A percentile compares a stretch with the other conserved stretches of the same genome.
Conservation (phyloP, 2,329 filamentous ascomycete genomes). For the Exophiala sideris region DNA sequence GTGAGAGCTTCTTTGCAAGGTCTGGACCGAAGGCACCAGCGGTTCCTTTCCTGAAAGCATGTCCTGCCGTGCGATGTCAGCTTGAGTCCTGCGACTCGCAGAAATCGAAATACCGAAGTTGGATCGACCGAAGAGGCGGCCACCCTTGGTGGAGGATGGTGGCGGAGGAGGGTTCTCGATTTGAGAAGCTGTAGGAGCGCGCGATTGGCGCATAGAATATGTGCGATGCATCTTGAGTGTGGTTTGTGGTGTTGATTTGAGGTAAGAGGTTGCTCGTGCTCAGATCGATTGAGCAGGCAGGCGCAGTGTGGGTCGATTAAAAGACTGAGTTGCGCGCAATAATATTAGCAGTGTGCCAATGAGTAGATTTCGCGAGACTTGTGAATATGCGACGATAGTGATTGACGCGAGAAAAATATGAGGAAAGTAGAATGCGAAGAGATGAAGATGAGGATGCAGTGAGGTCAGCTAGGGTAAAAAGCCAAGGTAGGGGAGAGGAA, state of each 20-base stretch:
- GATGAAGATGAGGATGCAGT: neutral
- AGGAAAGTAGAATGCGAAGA: neutral
- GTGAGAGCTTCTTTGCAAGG: constrained; percentile 93
- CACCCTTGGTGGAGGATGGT: constrained; percentile 83
- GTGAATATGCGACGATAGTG: neutral
- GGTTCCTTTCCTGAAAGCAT: constrained; percentile 56
- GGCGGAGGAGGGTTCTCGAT: constrained; percentile 91
- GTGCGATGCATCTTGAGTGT: constrained; percentile 79
- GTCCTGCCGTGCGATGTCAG: constrained; percentile 46
- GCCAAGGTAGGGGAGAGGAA: neutral
- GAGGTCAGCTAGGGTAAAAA: neutral
- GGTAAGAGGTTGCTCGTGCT: constrained; percentile 6
- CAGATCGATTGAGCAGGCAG: constrained; percentile 2
- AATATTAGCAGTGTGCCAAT: constrained; percentile 1
- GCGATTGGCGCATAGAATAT: constrained; percentile 96
- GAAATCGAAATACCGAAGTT: constrained; percentile 69
- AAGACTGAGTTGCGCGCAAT: neutral
- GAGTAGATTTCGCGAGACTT: neutral
- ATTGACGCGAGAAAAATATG: neutral
- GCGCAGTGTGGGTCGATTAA: neutral
- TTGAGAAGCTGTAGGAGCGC: constrained; percentile 90
- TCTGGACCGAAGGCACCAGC: constrained; percentile 66
- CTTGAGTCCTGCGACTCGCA: neutral
- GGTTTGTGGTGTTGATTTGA: neutral
- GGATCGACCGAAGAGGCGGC: constrained; percentile 80